Evolutionary conservation across 73 alveolate species (phyloP).

Genomic region (Blepharisma stoltei): DNA sequence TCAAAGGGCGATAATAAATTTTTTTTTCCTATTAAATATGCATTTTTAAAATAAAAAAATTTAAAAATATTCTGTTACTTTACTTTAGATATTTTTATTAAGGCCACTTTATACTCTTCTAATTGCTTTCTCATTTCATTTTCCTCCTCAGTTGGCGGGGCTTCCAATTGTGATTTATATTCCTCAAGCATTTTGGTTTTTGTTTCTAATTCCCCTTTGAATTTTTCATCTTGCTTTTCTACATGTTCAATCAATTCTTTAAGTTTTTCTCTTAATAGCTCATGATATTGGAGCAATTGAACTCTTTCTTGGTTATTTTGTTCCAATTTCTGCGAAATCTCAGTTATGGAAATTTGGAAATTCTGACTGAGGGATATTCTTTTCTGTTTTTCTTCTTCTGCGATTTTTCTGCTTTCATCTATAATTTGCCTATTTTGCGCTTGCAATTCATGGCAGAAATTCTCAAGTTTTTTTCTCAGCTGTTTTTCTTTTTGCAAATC

Average conservation of each 20-base stretch:
- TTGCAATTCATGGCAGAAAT: constrained; percentile 13
- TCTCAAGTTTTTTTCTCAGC: not conserved
- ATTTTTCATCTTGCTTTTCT: constrained; percentile 9
- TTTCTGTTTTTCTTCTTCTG: constrained; percentile 5
- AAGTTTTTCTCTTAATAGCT: constrained; percentile 9
- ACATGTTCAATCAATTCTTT: constrained; percentile 10
- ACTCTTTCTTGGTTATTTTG: not conserved
- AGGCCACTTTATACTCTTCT: too few relatives aligned
- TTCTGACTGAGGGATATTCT: not conserved
- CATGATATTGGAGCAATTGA: not conserved
- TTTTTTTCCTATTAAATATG: too few relatives aligned
- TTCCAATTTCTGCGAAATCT: not conserved
- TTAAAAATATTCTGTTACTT: too few relatives aligned
- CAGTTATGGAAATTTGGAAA: not conserved
- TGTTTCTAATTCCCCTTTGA: not conserved
- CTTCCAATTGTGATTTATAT: not conserved
- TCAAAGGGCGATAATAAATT: too few relatives aligned
- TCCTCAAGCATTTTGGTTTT: not conserved
- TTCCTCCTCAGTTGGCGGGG: not conserved
- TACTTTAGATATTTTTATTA: too few relatives aligned
- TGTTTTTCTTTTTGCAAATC: not conserved
- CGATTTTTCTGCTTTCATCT: not conserved
- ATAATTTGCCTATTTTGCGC: not conserved
- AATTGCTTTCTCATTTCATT: not conserved
- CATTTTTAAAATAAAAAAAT: too few relatives aligned